phyloP scores from a whole-genome alignment of 371 early-diverging fungal genomes.

The Apophysomyces trapeziformis region DNA sequence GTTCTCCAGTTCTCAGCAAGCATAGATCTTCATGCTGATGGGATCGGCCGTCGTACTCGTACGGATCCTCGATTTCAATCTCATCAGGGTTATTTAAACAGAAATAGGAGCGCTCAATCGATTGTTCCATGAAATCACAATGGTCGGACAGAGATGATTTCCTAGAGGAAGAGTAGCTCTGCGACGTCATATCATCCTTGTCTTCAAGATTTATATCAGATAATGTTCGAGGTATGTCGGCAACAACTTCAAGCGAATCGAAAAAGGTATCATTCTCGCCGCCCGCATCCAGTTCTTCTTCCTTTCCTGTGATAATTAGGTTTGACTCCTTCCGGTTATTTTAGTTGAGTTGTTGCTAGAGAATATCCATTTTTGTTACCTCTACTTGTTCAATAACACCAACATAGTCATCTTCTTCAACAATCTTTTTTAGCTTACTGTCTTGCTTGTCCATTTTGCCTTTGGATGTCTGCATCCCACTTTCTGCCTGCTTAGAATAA shows the following conservation, averaged over 20 bases:
- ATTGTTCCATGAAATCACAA: conserved; percentile 23
- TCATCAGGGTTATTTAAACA: conserved; percentile 14
- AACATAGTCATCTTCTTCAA: conserved; percentile 22
- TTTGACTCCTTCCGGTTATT: background rate
- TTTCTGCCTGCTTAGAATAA: background rate
- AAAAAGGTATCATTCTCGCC: conserved; percentile 38
- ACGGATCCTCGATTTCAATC: conserved; percentile 30
- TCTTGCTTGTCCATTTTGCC: conserved; percentile 16
- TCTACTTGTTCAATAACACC: conserved; percentile 13
- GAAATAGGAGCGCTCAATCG: too few species aligned
- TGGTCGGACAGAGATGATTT: conserved; percentile 29
- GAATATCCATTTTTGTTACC: background rate
- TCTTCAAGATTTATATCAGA: conserved; percentile 8
- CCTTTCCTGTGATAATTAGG: conserved; percentile 8
- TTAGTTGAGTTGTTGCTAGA: background rate
- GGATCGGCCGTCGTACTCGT: conserved; percentile 36
- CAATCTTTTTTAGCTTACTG: conserved; percentile 24
- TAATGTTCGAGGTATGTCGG: background rate
- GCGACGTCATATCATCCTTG: conserved; percentile 8
- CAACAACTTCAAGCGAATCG: conserved; percentile 40
- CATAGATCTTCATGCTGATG: conserved; percentile 32
- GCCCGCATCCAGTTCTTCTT: conserved; percentile 15
- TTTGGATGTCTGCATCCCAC: background rate
- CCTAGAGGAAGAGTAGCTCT: conserved; percentile 17
- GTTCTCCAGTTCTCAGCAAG: conserved; percentile 57